These are phyloP conservation scores for Fusarium sp. DNA, from an alignment of 2,329 filamentous ascomycete genomes.

Conservation along the genomic window DNA sequence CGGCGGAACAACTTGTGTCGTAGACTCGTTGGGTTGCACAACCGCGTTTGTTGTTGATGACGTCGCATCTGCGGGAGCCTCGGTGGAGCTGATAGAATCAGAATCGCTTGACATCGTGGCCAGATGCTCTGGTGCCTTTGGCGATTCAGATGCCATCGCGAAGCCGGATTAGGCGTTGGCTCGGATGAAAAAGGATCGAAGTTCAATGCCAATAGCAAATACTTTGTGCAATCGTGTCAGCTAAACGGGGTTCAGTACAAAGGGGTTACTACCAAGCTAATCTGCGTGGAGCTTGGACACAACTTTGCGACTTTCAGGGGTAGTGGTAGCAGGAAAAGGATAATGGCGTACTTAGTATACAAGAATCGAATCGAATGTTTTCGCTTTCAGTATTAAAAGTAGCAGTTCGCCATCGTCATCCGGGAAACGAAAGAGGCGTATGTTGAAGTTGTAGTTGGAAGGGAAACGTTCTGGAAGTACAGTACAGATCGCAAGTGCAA, in stretches of 20 bases:
- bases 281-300: conserved; percentile 41
- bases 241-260: conserved; percentile 42
- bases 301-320: conserved; percentile 45
- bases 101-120: conserved; percentile 58
- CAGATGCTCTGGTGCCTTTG: conserved; percentile 59
- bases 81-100: conserved; percentile 40
- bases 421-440: conserved; percentile 27
- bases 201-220: conserved; percentile 42
- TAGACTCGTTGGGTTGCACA: conserved; percentile 21
- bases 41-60: conserved; percentile 39
- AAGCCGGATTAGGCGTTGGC: conserved; percentile 38
- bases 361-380: conserved; percentile 40
- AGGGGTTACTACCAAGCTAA: conserved; percentile 44
- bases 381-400: conserved; percentile 32
- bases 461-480: conserved; percentile 46
- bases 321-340: conserved; percentile 6
- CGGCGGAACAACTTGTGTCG: conserved; percentile 29
- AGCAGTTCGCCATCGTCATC: conserved; percentile 44
- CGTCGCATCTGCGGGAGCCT: conserved; percentile 42
- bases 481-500: conserved; percentile 51
- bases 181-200: conserved; percentile 31
- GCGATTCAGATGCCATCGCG: conserved; percentile 57
- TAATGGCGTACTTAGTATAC: conserved; percentile 47
- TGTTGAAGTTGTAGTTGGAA: conserved; percentile 37
- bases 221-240: conserved; percentile 48